Evolutionary conservation across 139 green algal genomes (phyloP), one percentile per base, ranked within the genome.

Genomic region (Chlorella sp.): DNA sequence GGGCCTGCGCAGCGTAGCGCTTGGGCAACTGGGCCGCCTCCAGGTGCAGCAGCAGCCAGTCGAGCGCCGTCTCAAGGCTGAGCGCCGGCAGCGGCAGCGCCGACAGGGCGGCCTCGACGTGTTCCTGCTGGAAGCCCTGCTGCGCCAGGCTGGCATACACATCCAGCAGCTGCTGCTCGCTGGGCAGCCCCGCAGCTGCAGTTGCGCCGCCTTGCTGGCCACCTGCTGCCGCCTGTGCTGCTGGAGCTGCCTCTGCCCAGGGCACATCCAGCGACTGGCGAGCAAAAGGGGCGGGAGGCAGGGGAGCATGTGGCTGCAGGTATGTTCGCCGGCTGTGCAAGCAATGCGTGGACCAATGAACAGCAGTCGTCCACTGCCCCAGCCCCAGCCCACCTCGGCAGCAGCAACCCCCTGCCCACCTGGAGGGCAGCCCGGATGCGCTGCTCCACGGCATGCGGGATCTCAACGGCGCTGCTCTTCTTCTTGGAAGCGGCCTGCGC

Each of bases 41-140:
- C n/a, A 96, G 75, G 81, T 96, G 78, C 3, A 97, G 76, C 85
- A 94, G 95, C 17, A 98, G 92, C 95, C 95, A 98, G 78, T 98
- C 94, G 44, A 97, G 85, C 1, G 86, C 88, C 0, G 83, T 74
- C 30, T 85, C 76, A 54, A 80, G 28, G 36, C 46, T 87, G 41
- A 88, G 64, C 2, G 70, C 46, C n/a, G 80, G 40, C 28, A 69
- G 26, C 22, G 86, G 85, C 67, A 83, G n/a, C 34, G 69, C 60
- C 38, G 44, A 34, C 51, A 87, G 54, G 8, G 77, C 60, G 22
- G 8, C 36, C 69, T 89, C 72, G 30, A 89, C 46, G 2, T 89
- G 80, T 0, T 17, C 0, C 16, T 13, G 34, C n/a, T 81, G 30
- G 11, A 87, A 85, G 22, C 87, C 73, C 56, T 77, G 48, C 46